Evolutionary conservation across 495 filamentous ascomycete species (phyloP).

Genomic region (Lophium mytilinum): DNA sequence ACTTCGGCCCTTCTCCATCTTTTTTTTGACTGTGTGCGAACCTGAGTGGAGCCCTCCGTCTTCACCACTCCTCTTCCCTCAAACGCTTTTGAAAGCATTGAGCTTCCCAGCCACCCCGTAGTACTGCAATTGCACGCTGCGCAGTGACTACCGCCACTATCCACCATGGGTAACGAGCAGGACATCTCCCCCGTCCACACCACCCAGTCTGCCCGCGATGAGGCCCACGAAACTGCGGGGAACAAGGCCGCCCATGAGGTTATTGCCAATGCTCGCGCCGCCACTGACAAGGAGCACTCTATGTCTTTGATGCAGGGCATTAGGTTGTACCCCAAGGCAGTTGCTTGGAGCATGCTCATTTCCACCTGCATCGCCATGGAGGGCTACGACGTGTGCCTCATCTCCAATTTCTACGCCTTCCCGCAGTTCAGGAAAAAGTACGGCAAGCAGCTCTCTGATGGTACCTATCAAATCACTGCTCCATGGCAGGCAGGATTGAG

Average conservation of each 20-base stretch:
- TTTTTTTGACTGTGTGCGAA: too few species aligned
- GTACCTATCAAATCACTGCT: conserved; percentile 23
- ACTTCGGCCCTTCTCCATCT: too few species aligned
- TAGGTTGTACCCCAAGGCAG: conserved; percentile 31
- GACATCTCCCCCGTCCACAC: too few species aligned
- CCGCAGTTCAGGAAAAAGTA: conserved; percentile 32
- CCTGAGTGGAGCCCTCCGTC: too few species aligned
- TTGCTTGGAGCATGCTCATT: conserved; percentile 32
- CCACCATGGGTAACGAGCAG: too few species aligned
- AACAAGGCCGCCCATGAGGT: not conserved
- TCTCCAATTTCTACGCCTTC: conserved; percentile 33
- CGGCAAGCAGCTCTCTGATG: conserved; percentile 23
- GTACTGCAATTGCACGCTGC: too few species aligned
- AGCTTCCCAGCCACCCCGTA: too few species aligned
- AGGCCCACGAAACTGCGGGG: too few species aligned
- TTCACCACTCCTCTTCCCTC: too few species aligned
- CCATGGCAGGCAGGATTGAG: conserved; percentile 28
- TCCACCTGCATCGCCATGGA: conserved; percentile 40
- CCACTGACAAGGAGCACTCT: conserved; percentile 23
- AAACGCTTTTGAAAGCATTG: too few species aligned
- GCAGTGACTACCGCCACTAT: too few species aligned
- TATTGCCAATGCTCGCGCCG: conserved; percentile 10
- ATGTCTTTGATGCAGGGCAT: conserved; percentile 26
- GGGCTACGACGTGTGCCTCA: conserved; percentile 36
- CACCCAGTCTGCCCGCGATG: too few species aligned